Percentiles rank a stretch among this genome's conserved stretches.
Evolutionary conservation across 495 filamentous ascomycete genomes (phyloP).

Genomic region (Tetracladium setigerum): DNA sequence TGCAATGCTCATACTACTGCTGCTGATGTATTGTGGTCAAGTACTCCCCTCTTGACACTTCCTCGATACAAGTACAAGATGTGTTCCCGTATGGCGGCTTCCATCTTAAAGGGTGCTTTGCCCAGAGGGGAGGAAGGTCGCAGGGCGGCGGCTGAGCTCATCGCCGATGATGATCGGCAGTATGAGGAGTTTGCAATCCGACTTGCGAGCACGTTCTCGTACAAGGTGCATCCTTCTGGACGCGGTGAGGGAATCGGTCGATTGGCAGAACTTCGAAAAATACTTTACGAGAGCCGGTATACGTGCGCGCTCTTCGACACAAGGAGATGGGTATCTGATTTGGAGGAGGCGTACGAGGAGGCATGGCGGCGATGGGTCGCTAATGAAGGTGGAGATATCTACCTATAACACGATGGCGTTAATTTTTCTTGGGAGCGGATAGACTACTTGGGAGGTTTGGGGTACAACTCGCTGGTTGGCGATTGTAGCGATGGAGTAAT

Average conservation of each 20-base stretch:
- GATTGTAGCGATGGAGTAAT: slow-evolving; percentile 16
- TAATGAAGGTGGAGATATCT: slow-evolving; percentile 88
- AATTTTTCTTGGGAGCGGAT: too few relatives aligned
- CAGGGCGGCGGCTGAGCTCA: slow-evolving; percentile 65
- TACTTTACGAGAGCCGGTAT: slow-evolving; percentile 79
- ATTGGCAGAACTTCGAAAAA: slow-evolving; percentile 64
- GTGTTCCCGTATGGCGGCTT: slow-evolving; percentile 96
- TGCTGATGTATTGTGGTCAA: slow-evolving; percentile 92
- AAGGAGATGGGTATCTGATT: slow-evolving; percentile 79
- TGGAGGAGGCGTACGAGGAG: slow-evolving; percentile 81
- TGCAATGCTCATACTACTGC: slow-evolving; percentile 98
- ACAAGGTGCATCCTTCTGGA: slow-evolving; percentile 35
- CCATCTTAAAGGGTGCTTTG: slow-evolving; percentile 82
- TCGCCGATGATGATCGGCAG: slow-evolving; percentile 65
- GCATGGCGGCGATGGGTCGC: slow-evolving; percentile 85
- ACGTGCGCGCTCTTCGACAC: slow-evolving; percentile 87
- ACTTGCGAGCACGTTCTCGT: slow-evolving; percentile 61
- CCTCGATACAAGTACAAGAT: slow-evolving; percentile 97
- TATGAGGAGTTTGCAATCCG: slow-evolving; percentile 78
- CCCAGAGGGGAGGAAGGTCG: slow-evolving; percentile 60
- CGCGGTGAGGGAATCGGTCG: slow-evolving; percentile 56
- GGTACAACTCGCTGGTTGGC: slow-evolving; percentile 2
- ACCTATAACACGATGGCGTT: slow-evolving; percentile 29
- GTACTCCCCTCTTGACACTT: slow-evolving; percentile 87
- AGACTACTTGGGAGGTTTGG: not conserved